Evolutionary conservation across 352 stramenopile genomes (phyloP), one percentile per base, ranked within the genome.

Genomic region (Phytophthora tubulina): DNA sequence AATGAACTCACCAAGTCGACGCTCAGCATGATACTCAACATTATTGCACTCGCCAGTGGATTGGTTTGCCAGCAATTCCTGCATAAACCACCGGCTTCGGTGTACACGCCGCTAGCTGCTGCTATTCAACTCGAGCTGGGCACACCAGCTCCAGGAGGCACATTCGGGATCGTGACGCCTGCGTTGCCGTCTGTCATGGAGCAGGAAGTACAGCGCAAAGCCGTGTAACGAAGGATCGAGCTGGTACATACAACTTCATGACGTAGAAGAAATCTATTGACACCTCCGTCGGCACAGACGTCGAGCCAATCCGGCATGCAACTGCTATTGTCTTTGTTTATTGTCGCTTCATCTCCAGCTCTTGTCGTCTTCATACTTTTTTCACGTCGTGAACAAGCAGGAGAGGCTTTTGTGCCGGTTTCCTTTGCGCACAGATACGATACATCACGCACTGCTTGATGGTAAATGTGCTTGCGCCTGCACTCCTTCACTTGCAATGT

Each of bases 1-100:
- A 91, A 90, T 68, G 83, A 93, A 51, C 78, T 93, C 42, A 84
- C 73, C 63, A 90, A 89, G 69, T 89, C 85, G 27, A 73, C 51
- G 32, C 55, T 83, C 27, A 91, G 81, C 62, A 52, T 90, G 55
- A 46, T 70, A 21, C 78, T 93, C 32, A 93, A 92, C 53, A 31
- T 79, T 6, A 65, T 81, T 52, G 82, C 84, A 51, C 71, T 93
- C 21, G 61, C 74, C 35, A 81, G 76, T 13, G 83, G 85, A 0
- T n/a, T 88, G 35, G 17, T 90, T 36, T 89, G 83, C 63, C 84
- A 90, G 21, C 84, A 81, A 27, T 74, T 91, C 59, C 73, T 93
- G 27, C 80, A 80, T 30, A 71, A 74, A 14, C 74, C 75, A 5
- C 58, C 72, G 13, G 66, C 78, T 11, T 82, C 77, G n/a, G 63